Base-by-base conservation (phyloP, 1,284 basidiomycete genomes). In the Puccinia novopanici region DNA sequence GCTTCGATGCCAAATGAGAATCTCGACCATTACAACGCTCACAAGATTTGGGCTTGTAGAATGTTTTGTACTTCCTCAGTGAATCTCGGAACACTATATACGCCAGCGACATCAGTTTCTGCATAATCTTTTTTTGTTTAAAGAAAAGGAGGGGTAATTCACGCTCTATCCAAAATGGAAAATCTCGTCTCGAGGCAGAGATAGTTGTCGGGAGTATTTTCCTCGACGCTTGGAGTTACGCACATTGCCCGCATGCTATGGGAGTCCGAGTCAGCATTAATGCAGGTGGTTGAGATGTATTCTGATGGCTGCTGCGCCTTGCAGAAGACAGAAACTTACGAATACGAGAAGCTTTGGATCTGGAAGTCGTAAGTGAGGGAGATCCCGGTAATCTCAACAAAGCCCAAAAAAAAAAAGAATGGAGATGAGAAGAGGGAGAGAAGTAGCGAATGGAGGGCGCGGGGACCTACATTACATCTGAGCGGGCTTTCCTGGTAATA, bases 181-280 rank as follows among this genome's bases (percentile, higher is more conserved):
- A 73, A 73, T 24, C n/a, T 54, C 17, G 71, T 57, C 5, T 27
- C 24, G 13, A 73, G 71, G 54, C 37, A 40, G 22, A 73, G 10
- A 34, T 57, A 73, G 71, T 73, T 73, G 54, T 73, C 71, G 37
- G 37, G 22, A 22, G 52, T 73, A 22, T 73, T 54, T 54, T 55
- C 42, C 52, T 73, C 54, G 24, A 73, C 50, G 30, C 71, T 73
- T 57, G 50, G 71, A 55, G 71, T 73, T 3, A 24, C 15, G n/a
- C 71, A 73, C 71, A 73, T 73, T 19, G 52, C 71, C 22, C 52
- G 48, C 71, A 73, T 73, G 30, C 71, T 73, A n/a, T n/a, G n/a
- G n/a, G n/a, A n/a, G n/a, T n/a, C n/a, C n/a, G n/a, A n/a, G n/a
- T n/a, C 30, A 61, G 34, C 59, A 61, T 27, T 9, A 2, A 2